Conservation (phyloP, 306 rosid genomes). For the Ammopiptanthus mongolicus region DNA sequence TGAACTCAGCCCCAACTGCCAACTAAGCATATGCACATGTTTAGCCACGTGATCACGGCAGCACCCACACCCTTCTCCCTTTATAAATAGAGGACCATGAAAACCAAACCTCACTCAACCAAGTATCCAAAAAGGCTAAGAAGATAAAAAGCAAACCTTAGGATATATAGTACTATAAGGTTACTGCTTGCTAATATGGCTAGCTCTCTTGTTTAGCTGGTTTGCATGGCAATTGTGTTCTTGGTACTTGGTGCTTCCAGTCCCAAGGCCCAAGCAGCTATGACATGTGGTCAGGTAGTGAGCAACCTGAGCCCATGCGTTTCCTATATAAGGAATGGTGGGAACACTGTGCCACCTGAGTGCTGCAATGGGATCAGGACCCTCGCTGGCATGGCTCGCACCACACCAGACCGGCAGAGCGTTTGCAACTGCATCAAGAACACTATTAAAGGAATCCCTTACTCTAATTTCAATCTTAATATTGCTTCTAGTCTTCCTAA, state of each 20-base stretch:
- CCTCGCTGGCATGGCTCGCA: constrained; percentile 26
- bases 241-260: neutral
- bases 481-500: constrained; percentile 41
- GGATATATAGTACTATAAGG: too few relatives aligned
- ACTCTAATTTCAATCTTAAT: constrained; percentile 10
- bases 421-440: constrained; percentile 46
- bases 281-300: constrained; percentile 28
- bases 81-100: neutral
- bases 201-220: constrained; percentile 4
- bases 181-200: constrained; percentile 5
- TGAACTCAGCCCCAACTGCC: too few relatives aligned
- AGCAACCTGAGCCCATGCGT: constrained; percentile 20
- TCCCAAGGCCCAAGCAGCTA: constrained; percentile 15
- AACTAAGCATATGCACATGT: too few relatives aligned
- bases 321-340: neutral
- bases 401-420: constrained; percentile 34
- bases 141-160: neutral
- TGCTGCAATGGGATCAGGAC: constrained; percentile 39
- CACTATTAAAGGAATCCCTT: constrained; percentile 1
- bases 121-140: neutral
- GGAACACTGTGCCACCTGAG: neutral
- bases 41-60: too few relatives aligned
- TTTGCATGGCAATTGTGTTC: constrained; percentile 1
- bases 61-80: too few relatives aligned
- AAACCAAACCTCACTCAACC: neutral